A percentile compares a stretch with the other conserved stretches of the same genome.
Conservation (phyloP, 257 asterid genomes). For the Fraxinus pennsylvanica region DNA sequence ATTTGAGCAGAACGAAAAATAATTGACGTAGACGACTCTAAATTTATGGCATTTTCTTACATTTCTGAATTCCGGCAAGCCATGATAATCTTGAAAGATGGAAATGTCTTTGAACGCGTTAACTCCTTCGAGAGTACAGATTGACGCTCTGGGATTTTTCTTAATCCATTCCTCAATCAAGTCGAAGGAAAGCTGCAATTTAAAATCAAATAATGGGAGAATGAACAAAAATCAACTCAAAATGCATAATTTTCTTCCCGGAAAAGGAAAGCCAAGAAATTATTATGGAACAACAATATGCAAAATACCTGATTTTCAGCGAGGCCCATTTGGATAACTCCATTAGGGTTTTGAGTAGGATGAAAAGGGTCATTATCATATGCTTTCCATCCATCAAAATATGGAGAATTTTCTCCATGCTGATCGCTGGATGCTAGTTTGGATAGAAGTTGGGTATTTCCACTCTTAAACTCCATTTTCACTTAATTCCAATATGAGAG, state of each 20-base stretch:
- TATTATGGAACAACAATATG: background rate
- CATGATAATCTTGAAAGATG: conserved; percentile 82
- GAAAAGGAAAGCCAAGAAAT: background rate
- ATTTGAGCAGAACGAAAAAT: background rate
- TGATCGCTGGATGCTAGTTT: conserved; percentile 54
- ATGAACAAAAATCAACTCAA: background rate
- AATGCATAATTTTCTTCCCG: background rate
- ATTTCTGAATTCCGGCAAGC: conserved; percentile 63
- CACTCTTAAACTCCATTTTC: conserved; percentile 38
- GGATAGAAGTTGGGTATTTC: conserved; percentile 43
- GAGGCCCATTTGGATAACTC: conserved; percentile 92
- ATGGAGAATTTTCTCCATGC: conserved; percentile 82
- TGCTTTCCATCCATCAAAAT: conserved; percentile 94
- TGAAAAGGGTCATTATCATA: conserved; percentile 75
- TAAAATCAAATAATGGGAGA: background rate
- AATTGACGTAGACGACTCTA: background rate
- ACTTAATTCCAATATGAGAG: background rate
- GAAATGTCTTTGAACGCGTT: conserved; percentile 54
- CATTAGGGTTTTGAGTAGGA: conserved; percentile 55
- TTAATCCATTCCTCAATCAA: conserved; percentile 67
- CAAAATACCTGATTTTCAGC: conserved; percentile 73
- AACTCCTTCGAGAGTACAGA: conserved; percentile 64
- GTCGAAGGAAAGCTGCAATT: conserved; percentile 58
- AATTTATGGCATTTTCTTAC: conserved; percentile 23
- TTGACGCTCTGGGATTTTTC: conserved; percentile 62